phyloP scores from a whole-genome alignment of 345 rosid species.

The Populus nigra region DNA sequence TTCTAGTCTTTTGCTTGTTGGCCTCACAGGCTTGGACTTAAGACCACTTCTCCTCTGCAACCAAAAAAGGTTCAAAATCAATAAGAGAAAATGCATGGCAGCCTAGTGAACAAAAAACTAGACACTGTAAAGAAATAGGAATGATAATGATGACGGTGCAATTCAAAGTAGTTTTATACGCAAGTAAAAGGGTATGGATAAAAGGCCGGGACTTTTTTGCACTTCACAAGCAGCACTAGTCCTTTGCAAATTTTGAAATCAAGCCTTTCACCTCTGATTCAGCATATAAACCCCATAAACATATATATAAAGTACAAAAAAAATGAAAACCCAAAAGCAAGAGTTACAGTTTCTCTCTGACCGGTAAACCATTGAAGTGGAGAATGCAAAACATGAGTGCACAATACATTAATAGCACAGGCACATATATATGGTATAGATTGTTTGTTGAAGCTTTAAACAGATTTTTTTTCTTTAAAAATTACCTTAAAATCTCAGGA shows the following conservation, averaged over 20 bases:
- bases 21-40: slow-evolving; percentile 17
- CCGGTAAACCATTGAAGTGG: slow-evolving; percentile 11
- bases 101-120: slow-evolving; percentile 25
- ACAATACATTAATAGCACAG: background rate
- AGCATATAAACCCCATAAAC: slow-evolving; percentile 15
- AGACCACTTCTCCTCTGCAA: slow-evolving; percentile 20
- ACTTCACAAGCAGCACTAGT: slow-evolving; percentile 41
- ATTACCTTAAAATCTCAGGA: slow-evolving; percentile 11
- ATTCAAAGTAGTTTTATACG: slow-evolving; percentile 22
- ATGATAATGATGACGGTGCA: slow-evolving; percentile 23
- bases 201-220: slow-evolving; percentile 25
- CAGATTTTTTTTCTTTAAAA: background rate
- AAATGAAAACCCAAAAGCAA: background rate
- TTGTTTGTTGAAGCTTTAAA: background rate
- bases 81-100: slow-evolving; percentile 41
- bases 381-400: background rate
- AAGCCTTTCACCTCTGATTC: slow-evolving; percentile 31
- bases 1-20: slow-evolving; percentile 19
- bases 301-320: background rate
- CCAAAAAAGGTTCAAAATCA: slow-evolving; percentile 6
- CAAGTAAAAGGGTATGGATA: slow-evolving; percentile 23
- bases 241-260: slow-evolving; percentile 26
- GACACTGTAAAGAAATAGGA: slow-evolving; percentile 24
- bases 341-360: slow-evolving; percentile 7
- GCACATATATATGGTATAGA: background rate